Percentiles rank a stretch among this genome's conserved stretches.
Evolutionary conservation across 371 early-diverging fungal species (phyloP).

Genomic region (Syncephalastrum monosporum): DNA sequence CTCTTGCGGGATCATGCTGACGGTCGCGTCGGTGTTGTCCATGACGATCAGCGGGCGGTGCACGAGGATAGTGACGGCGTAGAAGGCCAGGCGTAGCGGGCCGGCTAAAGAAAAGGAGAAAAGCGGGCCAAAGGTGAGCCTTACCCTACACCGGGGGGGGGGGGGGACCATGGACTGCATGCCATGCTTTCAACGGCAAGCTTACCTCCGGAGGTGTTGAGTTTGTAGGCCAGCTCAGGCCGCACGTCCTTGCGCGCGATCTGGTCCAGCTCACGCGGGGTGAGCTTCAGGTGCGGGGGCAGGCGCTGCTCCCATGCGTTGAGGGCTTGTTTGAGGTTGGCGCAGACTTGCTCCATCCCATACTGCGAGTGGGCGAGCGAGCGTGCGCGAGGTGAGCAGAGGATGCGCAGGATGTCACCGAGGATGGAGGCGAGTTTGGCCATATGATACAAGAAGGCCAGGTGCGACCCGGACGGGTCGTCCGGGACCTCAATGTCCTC

Average conservation of each 20-base stretch:
- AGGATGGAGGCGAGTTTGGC: slow-evolving; percentile 31
- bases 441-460: slow-evolving; percentile 18
- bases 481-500: slow-evolving; percentile 20
- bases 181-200: no score
- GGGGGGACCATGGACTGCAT: no score
- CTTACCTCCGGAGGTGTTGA: slow-evolving; percentile 32
- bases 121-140: no score
- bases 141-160: no score
- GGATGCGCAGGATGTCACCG: slow-evolving; percentile 30
- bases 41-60: slow-evolving; percentile 26
- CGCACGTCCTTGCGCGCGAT: slow-evolving; percentile 16
- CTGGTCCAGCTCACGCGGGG: slow-evolving; percentile 16
- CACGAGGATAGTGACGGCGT: slow-evolving; percentile 21
- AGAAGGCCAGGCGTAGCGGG: slow-evolving; percentile 21
- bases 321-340: slow-evolving; percentile 20
- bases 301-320: slow-evolving; percentile 27
- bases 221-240: slow-evolving; percentile 16
- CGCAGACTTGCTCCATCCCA: slow-evolving; percentile 23
- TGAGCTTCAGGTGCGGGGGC: slow-evolving; percentile 19
- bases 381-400: slow-evolving; percentile 36
- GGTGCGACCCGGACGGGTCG: background rate
- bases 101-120: slow-evolving; percentile 16
- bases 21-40: slow-evolving; percentile 6
- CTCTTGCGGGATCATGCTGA: slow-evolving; percentile 17
- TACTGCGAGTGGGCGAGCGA: slow-evolving; percentile 17